Evolutionary conservation across 164 flowering plant genomes (phyloP).

Genomic region (Malania oleifera): DNA sequence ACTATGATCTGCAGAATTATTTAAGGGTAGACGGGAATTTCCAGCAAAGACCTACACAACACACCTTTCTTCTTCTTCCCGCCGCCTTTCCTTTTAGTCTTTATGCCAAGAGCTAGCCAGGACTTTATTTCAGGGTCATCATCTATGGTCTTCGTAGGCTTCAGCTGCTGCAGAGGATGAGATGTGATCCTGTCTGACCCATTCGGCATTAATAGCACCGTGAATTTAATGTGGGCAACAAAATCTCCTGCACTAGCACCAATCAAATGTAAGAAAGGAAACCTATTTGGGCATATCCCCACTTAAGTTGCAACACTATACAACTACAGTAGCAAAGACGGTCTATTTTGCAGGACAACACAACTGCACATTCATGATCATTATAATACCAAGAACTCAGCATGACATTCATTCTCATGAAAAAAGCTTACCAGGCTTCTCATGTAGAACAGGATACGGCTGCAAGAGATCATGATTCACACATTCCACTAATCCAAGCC

Average conservation of each 20-base stretch:
- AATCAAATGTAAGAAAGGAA: too few species aligned
- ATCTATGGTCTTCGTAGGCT: conserved; percentile 62
- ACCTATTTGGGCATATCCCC: too few species aligned
- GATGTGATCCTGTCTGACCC: conserved; percentile 88
- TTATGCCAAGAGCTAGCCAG: conserved; percentile 78
- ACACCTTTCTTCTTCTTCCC: conserved; percentile 97
- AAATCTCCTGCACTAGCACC: conserved; percentile 59
- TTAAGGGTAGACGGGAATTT: too few species aligned
- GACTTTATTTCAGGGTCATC: conserved; percentile 85
- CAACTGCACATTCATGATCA: too few species aligned
- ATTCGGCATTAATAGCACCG: conserved; percentile 92
- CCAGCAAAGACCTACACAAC: too few species aligned
- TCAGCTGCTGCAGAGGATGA: conserved; percentile 72
- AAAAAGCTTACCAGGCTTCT: conserved; percentile 65
- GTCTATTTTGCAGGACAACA: too few species aligned
- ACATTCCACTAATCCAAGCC: conserved; percentile 88
- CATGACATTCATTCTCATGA: too few species aligned
- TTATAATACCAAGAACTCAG: too few species aligned
- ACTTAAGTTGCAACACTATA: neutral
- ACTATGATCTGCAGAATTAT: too few species aligned
- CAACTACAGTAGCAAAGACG: too few species aligned
- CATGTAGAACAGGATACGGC: conserved; percentile 96
- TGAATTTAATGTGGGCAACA: conserved; percentile 92
- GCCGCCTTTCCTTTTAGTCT: conserved; percentile 94
- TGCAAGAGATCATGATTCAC: conserved; percentile 91